Conservation (phyloP, 2,329 filamentous ascomycete species). For the Alternaria longipes region DNA sequence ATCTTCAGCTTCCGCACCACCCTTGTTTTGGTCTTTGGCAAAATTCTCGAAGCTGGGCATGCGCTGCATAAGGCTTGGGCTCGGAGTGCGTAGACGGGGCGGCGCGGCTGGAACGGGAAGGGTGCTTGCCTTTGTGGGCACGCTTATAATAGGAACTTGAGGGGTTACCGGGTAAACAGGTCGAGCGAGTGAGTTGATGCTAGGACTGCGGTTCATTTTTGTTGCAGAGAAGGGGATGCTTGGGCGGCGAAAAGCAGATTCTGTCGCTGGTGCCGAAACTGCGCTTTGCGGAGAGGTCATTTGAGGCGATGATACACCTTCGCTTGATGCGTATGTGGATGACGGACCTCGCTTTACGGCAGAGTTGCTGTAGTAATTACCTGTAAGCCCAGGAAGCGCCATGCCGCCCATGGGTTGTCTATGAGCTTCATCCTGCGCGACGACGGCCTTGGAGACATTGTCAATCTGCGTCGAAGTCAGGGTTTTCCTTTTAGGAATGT, state of each 20-base stretch:
- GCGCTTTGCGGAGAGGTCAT: constrained; percentile 26
- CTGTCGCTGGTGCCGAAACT: constrained; percentile 26
- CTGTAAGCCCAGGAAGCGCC: constrained; percentile 31
- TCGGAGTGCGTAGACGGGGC: constrained; percentile 48
- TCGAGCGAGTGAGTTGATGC: constrained; percentile 50
- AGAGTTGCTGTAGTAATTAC: constrained; percentile 15
- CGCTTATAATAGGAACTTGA: constrained; percentile 31
- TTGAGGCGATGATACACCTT: constrained; percentile 26
- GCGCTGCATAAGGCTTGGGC: constrained; percentile 55
- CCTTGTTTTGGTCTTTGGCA: constrained; percentile 20
- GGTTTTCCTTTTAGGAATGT: constrained; percentile 56
- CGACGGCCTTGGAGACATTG: constrained; percentile 43
- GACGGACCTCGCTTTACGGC: constrained; percentile 13
- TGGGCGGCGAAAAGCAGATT: constrained; percentile 40
- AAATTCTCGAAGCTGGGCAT: constrained; percentile 57
- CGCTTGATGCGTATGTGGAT: constrained; percentile 20
- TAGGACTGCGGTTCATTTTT: constrained; percentile 37
- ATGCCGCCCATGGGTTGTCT: constrained; percentile 27
- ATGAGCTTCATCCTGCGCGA: constrained; percentile 28
- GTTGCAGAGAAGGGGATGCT: constrained; percentile 42
- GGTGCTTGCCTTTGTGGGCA: constrained; percentile 42
- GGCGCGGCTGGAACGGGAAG: constrained; percentile 37
- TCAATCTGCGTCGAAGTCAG: constrained; percentile 55
- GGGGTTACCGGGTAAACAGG: constrained; percentile 43
- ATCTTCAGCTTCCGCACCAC: constrained; percentile 11